Conservation (phyloP, 768 basidiomycete species). For the Trametes sanguinea region DNA sequence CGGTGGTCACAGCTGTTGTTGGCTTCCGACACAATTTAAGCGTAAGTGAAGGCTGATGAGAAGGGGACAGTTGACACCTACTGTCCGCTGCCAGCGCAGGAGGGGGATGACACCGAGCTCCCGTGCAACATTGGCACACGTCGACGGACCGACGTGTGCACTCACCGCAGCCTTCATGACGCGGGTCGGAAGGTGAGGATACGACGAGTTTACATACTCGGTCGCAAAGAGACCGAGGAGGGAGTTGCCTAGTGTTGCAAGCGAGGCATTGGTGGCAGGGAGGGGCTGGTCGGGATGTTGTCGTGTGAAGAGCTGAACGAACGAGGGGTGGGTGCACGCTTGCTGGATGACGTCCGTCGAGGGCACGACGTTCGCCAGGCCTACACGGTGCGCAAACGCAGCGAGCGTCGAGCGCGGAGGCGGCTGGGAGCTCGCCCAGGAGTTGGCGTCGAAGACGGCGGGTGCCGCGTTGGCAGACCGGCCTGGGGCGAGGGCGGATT, state of each 20-base stretch:
- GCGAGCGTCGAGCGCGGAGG: constrained; percentile 70
- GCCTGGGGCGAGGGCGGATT: constrained; percentile 43
- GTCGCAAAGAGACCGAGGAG: constrained; percentile 89
- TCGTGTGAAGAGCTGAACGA: constrained; percentile 53
- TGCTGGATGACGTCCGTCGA: constrained; percentile 61
- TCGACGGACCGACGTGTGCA: constrained; percentile 85
- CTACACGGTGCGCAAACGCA: constrained; percentile 77
- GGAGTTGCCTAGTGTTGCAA: constrained; percentile 79
- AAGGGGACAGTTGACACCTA: constrained; percentile 39
- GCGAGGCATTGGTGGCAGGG: constrained; percentile 71
- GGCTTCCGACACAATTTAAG: constrained; percentile 34
- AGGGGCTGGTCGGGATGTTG: constrained; percentile 56
- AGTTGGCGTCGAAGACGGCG: constrained; percentile 57
- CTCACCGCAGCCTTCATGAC: constrained; percentile 91
- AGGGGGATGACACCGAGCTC: constrained; percentile 81
- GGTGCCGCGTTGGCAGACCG: constrained; percentile 17
- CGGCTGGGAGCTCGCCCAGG: constrained; percentile 73
- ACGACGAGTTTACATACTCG: constrained; percentile 78
- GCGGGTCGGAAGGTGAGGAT: constrained; percentile 89
- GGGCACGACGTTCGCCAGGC: constrained; percentile 59
- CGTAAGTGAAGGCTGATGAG: not conserved
- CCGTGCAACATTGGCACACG: constrained; percentile 81
- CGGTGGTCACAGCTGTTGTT: constrained; percentile 46
- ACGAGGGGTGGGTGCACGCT: constrained; percentile 80
- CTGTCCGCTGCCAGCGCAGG: constrained; percentile 79